Conservation (phyloP, 2,329 filamentous ascomycete species). For the Cercospora zeae-maydis region DNA sequence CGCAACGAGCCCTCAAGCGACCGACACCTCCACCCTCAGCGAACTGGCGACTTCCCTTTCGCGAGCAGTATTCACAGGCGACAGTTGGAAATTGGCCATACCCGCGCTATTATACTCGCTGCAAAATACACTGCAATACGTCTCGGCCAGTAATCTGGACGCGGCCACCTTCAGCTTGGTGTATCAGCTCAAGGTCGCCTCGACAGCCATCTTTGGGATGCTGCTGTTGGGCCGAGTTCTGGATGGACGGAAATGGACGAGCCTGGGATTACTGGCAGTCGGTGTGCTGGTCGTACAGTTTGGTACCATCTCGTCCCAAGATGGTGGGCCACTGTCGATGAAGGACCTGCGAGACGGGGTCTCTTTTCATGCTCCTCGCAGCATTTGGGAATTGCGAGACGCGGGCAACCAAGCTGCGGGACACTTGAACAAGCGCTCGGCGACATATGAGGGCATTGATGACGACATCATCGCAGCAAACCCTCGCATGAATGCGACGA, state of each 20-base stretch:
- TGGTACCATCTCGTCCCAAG: constrained; percentile 56
- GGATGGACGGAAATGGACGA: constrained; percentile 71
- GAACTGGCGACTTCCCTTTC: constrained; percentile 72
- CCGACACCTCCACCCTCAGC: constrained; percentile 59
- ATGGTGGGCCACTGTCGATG: constrained; percentile 53
- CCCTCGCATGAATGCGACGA: constrained; percentile 67
- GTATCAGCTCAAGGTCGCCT: constrained; percentile 91
- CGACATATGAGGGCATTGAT: constrained; percentile 85
- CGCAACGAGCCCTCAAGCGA: constrained; percentile 72
- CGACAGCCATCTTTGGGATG: constrained; percentile 83
- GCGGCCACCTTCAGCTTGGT: constrained; percentile 90
- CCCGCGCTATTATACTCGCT: constrained; percentile 85
- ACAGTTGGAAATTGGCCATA: constrained; percentile 92
- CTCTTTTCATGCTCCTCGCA: constrained; percentile 67
- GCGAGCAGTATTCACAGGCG: constrained; percentile 76
- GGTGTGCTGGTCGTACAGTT: constrained; percentile 85
- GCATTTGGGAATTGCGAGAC: constrained; percentile 71
- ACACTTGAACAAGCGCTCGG: constrained; percentile 65
- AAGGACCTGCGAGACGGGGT: constrained; percentile 60
- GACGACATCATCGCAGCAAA: constrained; percentile 53
- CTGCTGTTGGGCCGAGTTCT: constrained; percentile 69
- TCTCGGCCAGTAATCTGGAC: constrained; percentile 85
- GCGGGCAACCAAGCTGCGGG: constrained; percentile 51
- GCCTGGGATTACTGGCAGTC: constrained; percentile 71
- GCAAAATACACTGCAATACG: constrained; percentile 90